These are phyloP conservation scores for Tolypocladium endophyticum DNA, from an alignment of 2,329 filamentous ascomycete genomes.

Conservation along the genomic window DNA sequence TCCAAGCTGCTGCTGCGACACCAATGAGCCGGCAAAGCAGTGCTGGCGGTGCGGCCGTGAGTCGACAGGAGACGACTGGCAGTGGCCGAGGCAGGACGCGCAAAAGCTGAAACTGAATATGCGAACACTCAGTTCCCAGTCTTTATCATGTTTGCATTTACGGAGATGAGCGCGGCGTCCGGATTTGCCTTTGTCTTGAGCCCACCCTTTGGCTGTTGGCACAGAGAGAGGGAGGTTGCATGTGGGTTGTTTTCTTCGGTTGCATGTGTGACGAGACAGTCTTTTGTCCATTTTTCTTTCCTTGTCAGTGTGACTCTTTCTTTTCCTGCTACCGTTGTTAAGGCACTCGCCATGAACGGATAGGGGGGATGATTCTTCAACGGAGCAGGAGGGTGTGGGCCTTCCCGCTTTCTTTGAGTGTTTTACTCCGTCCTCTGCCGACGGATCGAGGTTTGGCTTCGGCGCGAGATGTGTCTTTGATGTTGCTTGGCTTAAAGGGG, in stretches of 20 bases:
- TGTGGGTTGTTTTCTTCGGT: not conserved
- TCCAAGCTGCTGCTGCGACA: slow-evolving; percentile 19
- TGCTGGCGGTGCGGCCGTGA: slow-evolving; percentile 45
- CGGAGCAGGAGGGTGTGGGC: not conserved
- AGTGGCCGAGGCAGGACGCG: slow-evolving; percentile 36
- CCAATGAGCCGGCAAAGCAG: slow-evolving; percentile 49
- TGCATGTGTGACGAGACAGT: not conserved
- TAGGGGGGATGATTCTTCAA: not conserved
- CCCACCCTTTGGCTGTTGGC: not conserved
- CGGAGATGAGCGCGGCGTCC: slow-evolving; percentile 3
- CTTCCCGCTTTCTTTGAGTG: no score
- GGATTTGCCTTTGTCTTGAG: slow-evolving; percentile 1
- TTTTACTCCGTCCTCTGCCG: not conserved
- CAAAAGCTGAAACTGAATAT: slow-evolving; percentile 15
- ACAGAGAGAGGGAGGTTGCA: not conserved
- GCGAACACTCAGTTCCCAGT: not conserved
- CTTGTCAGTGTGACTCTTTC: not conserved
- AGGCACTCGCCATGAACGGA: not conserved
- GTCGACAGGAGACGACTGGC: slow-evolving; percentile 38
- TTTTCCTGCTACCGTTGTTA: not conserved
- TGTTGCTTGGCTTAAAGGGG: not conserved
- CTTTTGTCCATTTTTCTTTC: not conserved
- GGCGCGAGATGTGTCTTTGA: not conserved
- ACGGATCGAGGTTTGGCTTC: not conserved
- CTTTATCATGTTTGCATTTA: not conserved